Evolutionary conservation across 331 rosid species (phyloP), one percentile per base, ranked within the genome.

Genomic region (Quercus tomentella): DNA sequence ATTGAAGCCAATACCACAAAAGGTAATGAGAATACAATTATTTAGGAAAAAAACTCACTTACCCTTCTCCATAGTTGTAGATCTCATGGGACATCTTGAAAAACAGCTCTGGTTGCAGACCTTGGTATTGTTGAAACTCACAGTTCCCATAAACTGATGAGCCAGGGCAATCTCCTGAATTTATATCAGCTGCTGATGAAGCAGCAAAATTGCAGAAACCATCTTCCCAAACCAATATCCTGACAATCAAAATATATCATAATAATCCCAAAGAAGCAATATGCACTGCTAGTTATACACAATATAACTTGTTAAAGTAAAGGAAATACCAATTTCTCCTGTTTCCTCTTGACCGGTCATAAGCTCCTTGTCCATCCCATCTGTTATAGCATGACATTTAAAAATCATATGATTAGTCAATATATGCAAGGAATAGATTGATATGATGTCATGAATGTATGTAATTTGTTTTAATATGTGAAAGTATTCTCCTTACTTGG

Each of bases 51-150:
- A 14, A 18, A 31, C n/a, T 2, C 41, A 25, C 80, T 61, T 85
- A 93, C 99, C 99, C 99, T 88, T 96, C 99, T 49, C 99, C 99
- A 66, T 90, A 96, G 85, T 96, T 96, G 77, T 96, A 96, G 94
- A 96, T 96, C 98, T 96, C 99, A 79, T 96, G 99, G 31, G 99
- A 96, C 99, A 96, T 93, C 93, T 96, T 96, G 91, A 96, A 96
- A 91, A 96, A 96, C 69, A 93, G 97, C 84, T 96, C 99, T 1
- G 98, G 98, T 69, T 96, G 97, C 45, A 96, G 86, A 30, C 98
- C 98, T 56, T 86, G 95, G 82, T 84, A 89, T 65, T 80, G 92
- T 56, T 88, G 97, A 76, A 91, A 84, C 26, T 93, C 94, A 82
- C 86, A 88, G 89, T 89, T 87, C 22, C 93, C 89, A 31, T 92